Evolutionary conservation across 345 rosid genomes (phyloP).

Genomic region (Brassica carinata): DNA sequence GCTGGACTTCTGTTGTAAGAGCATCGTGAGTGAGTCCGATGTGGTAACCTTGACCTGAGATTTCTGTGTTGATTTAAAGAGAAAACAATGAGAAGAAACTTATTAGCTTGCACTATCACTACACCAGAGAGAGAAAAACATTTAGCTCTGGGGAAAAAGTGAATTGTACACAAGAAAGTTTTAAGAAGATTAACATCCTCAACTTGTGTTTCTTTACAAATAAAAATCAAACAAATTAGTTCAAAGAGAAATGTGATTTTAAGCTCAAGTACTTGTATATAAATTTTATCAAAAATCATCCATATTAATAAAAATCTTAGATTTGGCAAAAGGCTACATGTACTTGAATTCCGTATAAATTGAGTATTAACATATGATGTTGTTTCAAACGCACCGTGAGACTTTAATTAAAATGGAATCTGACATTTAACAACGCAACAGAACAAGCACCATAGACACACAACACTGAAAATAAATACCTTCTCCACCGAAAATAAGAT

Average conservation of each 20-base stretch:
- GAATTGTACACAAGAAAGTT: neutral
- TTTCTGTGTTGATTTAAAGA: conserved; percentile 46
- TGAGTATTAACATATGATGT: no score
- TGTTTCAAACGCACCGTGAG: no score
- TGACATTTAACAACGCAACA: no score
- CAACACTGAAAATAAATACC: no score
- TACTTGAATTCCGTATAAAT: neutral
- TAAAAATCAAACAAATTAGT: neutral
- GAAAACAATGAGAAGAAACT: neutral
- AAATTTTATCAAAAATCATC: neutral
- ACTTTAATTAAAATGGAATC: no score
- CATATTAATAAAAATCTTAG: neutral
- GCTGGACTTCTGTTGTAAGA: conserved; percentile 81
- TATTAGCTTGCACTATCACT: no score
- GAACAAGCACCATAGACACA: no score
- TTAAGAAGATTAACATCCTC: neutral
- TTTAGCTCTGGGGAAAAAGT: neutral
- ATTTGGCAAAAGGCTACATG: conserved; percentile 3
- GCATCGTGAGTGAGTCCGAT: conserved; percentile 51
- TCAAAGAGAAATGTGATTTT: neutral
- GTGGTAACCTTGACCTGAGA: conserved; percentile 58
- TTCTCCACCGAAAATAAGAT: no score
- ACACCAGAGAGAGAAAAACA: neutral
- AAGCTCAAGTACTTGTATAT: no score
- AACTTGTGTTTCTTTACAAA: neutral